These are phyloP conservation scores for Metarhizium rileyi DNA, from an alignment of 2,329 filamentous ascomycete genomes.

Conservation along the genomic window DNA sequence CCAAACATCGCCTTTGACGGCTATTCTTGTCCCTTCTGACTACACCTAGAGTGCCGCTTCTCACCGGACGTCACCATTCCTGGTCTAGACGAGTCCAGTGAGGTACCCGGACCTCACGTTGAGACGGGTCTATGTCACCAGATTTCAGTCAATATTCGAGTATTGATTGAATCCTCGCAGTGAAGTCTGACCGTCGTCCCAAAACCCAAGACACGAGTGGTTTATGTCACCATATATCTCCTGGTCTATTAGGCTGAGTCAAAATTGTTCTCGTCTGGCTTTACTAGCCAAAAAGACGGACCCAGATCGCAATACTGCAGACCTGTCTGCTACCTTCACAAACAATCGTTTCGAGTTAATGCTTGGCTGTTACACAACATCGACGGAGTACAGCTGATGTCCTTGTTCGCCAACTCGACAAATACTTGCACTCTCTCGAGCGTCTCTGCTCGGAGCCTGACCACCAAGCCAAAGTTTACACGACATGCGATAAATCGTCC, in stretches of 20 bases:
- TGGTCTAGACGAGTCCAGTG: background rate
- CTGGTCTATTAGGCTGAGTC: background rate
- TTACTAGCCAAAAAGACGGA: background rate
- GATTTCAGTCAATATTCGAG: background rate
- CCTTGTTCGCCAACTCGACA: background rate
- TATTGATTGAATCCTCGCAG: background rate
- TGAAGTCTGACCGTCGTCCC: background rate
- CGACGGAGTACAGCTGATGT: background rate
- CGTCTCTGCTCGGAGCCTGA: background rate
- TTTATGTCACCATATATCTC: background rate
- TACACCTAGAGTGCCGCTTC: background rate
- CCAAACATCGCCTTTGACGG: background rate
- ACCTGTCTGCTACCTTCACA: background rate
- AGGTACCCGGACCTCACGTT: background rate
- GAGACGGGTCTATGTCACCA: background rate
- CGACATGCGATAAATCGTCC: constrained; percentile 13
- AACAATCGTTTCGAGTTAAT: background rate
- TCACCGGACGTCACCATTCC: background rate
- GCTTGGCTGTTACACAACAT: constrained; percentile 6
- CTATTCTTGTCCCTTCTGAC: background rate
- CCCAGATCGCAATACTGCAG: background rate
- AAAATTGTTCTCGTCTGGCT: background rate
- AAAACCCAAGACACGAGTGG: background rate
- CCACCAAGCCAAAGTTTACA: constrained; percentile 8
- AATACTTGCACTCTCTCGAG: background rate